Evolutionary conservation across 768 basidiomycete species (phyloP).

Genomic region (Mycena rebaudengoi): DNA sequence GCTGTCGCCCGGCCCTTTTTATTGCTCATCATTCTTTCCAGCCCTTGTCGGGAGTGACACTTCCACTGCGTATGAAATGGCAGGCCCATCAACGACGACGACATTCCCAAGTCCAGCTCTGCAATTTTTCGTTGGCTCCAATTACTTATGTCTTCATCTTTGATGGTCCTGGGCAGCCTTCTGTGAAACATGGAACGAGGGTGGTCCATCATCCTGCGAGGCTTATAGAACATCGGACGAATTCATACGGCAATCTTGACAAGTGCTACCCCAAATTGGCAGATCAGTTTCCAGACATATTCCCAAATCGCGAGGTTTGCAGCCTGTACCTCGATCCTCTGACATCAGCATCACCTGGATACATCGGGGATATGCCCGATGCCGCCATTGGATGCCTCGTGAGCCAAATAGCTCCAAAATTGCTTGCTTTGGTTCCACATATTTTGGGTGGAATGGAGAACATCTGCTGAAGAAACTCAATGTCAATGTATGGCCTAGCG

Average conservation of each 20-base stretch:
- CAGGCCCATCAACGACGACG: too few relatives aligned
- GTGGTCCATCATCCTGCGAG: neutral
- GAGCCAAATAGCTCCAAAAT: neutral
- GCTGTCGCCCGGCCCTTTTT: neutral
- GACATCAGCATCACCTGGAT: neutral
- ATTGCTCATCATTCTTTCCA: neutral
- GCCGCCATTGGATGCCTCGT: too few relatives aligned
- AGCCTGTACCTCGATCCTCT: neutral
- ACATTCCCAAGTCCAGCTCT: slow-evolving; percentile 23
- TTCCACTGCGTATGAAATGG: too few relatives aligned
- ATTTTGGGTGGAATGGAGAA: neutral
- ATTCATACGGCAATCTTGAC: neutral
- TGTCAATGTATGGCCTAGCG: neutral
- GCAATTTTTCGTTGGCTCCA: slow-evolving; percentile 36
- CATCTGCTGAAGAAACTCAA: neutral
- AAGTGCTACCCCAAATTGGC: neutral
- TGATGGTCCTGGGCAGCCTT: slow-evolving; percentile 51
- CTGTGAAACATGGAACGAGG: slow-evolving; percentile 45
- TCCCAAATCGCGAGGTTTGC: neutral
- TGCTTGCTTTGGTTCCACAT: neutral
- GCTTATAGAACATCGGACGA: neutral
- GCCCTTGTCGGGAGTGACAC: neutral
- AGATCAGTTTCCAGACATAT: neutral
- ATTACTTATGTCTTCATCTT: slow-evolving; percentile 54
- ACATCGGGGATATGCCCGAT: neutral